Evolutionary conservation across 1,284 basidiomycete genomes (phyloP), one percentile per base, ranked within the genome.

Genomic region (Leccinum fuscescens): DNA sequence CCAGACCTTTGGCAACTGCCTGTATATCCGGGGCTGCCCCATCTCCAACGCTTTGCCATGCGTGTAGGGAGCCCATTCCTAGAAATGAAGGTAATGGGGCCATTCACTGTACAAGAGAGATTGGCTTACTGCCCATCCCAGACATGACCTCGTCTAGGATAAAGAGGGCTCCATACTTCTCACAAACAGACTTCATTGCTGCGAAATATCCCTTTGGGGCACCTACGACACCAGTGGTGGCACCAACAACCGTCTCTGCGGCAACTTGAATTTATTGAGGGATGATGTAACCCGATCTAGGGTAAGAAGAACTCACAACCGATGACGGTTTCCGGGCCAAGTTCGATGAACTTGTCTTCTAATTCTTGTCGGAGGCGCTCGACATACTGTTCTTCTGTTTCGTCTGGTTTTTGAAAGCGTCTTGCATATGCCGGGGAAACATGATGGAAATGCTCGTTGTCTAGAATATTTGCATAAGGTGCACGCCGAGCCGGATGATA

Each of bases 121-220:
- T 37, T 15, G 24, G 77, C 86, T 76, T 73, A 85, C 92, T 85
- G 49, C 91, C 92, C 87, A 93, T 92, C 33, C 92, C 92, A 68
- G 88, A 88, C 93, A 90, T 90, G 62, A 89, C 84, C 75, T 95
- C 93, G 69, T 95, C 93, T 48, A 94, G 81, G 51, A 93, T 90
- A 72, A 94, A 87, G n/a, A 95, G 75, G 1, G 89, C 90, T 5
- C 90, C 93, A 65, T 94, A 89, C 69, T 90, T 91, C 57, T 92
- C 84, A 68, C 93, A 94, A n/a, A 95, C 89, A 6, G 84, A 84
- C 68, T 91, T 92, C 84, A 94, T 92, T 4, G 89, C 90, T 72
- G 84, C 84, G 69, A 92, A 89, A 68, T 93, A 92, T 3, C 90
- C 91, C 66, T 87, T 89, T 1, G 90, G 91, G 8, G 91, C 85